Evolutionary conservation across 2,329 filamentous ascomycete species (phyloP).

Genomic region (Akanthomyces uredinophilus): DNA sequence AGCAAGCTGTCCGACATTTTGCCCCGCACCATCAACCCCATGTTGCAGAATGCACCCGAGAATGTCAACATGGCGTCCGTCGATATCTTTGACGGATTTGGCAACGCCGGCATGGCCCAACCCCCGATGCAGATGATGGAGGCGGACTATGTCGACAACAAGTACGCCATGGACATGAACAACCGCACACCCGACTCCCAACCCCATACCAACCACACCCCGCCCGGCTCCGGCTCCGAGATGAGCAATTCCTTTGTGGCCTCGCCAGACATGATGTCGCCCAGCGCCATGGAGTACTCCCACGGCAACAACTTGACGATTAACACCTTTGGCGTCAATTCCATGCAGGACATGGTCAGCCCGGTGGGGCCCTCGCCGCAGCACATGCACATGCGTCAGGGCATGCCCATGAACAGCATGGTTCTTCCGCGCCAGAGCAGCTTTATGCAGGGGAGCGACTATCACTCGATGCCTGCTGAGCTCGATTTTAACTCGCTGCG

Average conservation of each 20-base stretch:
- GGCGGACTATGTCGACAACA: slow-evolving; percentile 41
- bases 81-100: slow-evolving; percentile 63
- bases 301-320: slow-evolving; percentile 29
- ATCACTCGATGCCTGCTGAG: slow-evolving; percentile 6
- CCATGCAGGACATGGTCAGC: slow-evolving; percentile 49
- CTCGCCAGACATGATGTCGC: slow-evolving; percentile 51
- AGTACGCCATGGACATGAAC: slow-evolving; percentile 32
- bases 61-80: slow-evolving; percentile 47
- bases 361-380: slow-evolving; percentile 32
- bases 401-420: slow-evolving; percentile 27
- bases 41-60: slow-evolving; percentile 55
- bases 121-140: slow-evolving; percentile 42
- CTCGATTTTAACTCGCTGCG: slow-evolving; percentile 22
- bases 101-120: slow-evolving; percentile 56
- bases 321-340: slow-evolving; percentile 37
- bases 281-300: slow-evolving; percentile 42
- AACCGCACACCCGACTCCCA: slow-evolving; percentile 32
- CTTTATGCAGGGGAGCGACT: slow-evolving; percentile 24
- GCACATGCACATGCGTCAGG: slow-evolving; percentile 25
- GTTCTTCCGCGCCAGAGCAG: slow-evolving; percentile 27
- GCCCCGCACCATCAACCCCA: slow-evolving; percentile 55
- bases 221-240: slow-evolving; percentile 25
- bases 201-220: slow-evolving; percentile 26
- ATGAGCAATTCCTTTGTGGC: slow-evolving; percentile 48
- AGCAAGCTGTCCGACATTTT: slow-evolving; percentile 70